Evolutionary conservation across 2,329 filamentous ascomycete genomes (phyloP), one percentile per base, ranked within the genome.

Genomic region (Penicillium sp.): DNA sequence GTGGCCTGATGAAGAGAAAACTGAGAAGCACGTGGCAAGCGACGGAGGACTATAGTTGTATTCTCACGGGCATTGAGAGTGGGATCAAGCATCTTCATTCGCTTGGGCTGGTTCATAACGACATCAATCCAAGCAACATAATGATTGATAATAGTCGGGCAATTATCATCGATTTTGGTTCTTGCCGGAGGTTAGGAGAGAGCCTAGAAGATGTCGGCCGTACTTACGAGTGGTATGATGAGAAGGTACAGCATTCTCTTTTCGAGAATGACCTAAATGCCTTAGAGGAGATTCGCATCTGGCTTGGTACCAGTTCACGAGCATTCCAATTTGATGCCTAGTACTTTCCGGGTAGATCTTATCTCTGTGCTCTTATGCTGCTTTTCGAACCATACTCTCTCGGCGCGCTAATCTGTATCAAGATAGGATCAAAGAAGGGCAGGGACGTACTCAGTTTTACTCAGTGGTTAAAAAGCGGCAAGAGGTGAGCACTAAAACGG

Each of bases 71-170:
- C 41, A 29, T 53, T 30, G 19, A 40, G 25, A 30, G 22, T 34
- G 90, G 90, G 14, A 78, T 95, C 27, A 82, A 83, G 55, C 88
- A 95, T 67, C 75, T 95, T 10, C 90, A 95, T 70, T 82, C 81
- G 31, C 78, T 95, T 35, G 84, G 89, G 44, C 93, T 95, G 63
- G 90, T 95, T 3, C 90, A 95, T 68, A 87, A 91, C 43, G 90
- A 95, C 62, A 82, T 95, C 61, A 95, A 95, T 68, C 90, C 90
- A 0, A 89, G 95, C 61, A 95, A 95, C 58, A 95, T 95, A 43
- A 77, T 95, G 2, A 87, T 95, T 54, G 79, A 79, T 22, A 77
- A 75, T 42, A 44, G 52, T 19, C 13, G 25, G 10, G 9, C 39
- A n/a, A 11, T 55, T 13, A 40, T 53, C 18, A 45, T 43, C n/a